Evolutionary conservation across 352 stramenopile genomes (phyloP), one percentile per base, ranked within the genome.

Genomic region (Phytophthora lateralis): DNA sequence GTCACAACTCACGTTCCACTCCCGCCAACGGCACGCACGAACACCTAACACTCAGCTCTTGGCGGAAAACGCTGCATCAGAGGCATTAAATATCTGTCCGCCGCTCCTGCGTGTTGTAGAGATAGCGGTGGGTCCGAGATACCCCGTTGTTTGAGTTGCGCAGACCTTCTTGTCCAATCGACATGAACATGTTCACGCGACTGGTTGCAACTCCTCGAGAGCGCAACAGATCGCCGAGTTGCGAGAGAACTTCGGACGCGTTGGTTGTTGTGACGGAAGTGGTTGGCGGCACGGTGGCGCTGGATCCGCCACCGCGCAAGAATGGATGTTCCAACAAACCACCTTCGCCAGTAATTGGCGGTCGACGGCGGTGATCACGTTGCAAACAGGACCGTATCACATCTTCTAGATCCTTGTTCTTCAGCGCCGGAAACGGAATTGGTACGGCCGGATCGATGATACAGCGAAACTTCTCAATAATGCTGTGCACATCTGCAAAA

Each of bases 391-490:
- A 79, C 11, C 86, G 73, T 35, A 98, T 90, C n/a, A 95, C 90
- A 47, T 95, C 74, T 66, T 95, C 77, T 15, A 98, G 57, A 17
- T 88, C 77, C 41, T 88, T 84, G 55, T 97, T 93, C 41, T 79
- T 75, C 20, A 96, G 55, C 9, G 76, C 58, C 11, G 93, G 91
- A 65, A 96, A 98, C 18, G 77, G 63, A 53, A 99, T 98, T 54
- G 85, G 66, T 52, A 98, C 86, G 32, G 85, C 90, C 12, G 85
- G 82, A 71, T 99, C 96, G 21, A 96, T 94, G 47, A 99, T 99
- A 17, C 89, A 96, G 32, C 97, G 88, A 26, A 99, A 89, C 71
- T 98, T 98, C 56, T 98, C 90, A 42, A 98, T 96, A 53, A 98
- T 96, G 59, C 91, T 96, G 47, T 92, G 86, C 5, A 97, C 78